A percentile compares a stretch with the other conserved stretches of the same genome.
These are phyloP conservation scores for Ziziphus jujuba DNA, from an alignment of 306 rosid genomes.

Conservation along the genomic window DNA sequence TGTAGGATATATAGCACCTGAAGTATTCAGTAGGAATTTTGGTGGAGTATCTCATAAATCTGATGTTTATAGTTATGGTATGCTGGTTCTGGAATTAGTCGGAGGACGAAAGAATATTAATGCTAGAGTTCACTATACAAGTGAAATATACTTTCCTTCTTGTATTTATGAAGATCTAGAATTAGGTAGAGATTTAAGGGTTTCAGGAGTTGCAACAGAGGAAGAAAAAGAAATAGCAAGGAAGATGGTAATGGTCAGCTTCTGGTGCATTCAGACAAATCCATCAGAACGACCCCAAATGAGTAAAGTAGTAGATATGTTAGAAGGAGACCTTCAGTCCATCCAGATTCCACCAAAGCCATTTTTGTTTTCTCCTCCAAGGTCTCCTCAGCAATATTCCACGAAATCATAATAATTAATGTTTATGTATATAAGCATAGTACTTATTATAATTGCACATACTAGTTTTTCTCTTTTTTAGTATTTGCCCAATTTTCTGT, in stretches of 20 bases:
- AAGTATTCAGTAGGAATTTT: conserved; percentile 9
- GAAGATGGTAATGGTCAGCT: not conserved
- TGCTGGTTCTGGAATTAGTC: conserved; percentile 18
- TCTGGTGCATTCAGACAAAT: conserved; percentile 5
- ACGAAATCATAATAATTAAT: not conserved
- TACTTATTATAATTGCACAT: no score
- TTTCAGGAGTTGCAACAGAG: not conserved
- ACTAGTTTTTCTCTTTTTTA: no score
- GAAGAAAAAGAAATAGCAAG: not conserved
- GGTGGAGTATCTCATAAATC: conserved; percentile 20
- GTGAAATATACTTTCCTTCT: conserved; percentile 4
- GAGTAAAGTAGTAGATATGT: conserved; percentile 3
- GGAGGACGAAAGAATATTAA: conserved; percentile 6
- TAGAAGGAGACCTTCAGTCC: not conserved
- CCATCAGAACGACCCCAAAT: not conserved
- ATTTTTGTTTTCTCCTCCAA: not conserved
- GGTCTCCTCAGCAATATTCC: not conserved
- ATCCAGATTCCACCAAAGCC: conserved; percentile 1
- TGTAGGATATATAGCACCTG: conserved; percentile 12
- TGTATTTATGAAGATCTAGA: not conserved
- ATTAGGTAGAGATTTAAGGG: not conserved
- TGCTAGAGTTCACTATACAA: not conserved
- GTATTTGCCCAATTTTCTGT: no score
- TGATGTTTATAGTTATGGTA: conserved; percentile 22
- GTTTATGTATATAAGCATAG: no score